Conservation (phyloP, 2,329 filamentous ascomycete species). For the Dothistroma septosporum region DNA sequence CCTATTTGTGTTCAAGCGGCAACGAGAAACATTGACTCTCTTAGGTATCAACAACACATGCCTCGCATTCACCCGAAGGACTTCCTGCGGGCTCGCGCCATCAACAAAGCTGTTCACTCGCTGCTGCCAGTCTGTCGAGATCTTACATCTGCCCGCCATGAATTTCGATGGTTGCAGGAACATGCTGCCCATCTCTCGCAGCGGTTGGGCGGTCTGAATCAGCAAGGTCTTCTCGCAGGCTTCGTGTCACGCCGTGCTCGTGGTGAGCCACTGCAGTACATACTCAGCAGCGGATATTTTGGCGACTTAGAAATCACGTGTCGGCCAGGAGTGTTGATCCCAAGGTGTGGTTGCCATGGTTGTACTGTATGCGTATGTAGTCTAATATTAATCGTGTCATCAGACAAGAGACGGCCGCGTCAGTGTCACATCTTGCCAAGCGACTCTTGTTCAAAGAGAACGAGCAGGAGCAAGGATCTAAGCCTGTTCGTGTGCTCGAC, state of each 20-base stretch:
- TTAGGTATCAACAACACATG: slow-evolving; percentile 21
- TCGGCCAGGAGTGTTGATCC: slow-evolving; percentile 74
- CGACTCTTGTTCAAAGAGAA: slow-evolving; percentile 25
- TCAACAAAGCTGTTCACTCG: slow-evolving; percentile 46
- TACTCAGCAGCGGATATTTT: slow-evolving; percentile 85
- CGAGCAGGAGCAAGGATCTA: slow-evolving; percentile 5
- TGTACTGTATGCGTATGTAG: background rate
- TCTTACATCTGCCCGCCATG: slow-evolving; percentile 60
- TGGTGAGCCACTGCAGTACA: slow-evolving; percentile 84
- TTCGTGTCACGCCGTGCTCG: slow-evolving; percentile 40
- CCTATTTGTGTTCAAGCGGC: background rate
- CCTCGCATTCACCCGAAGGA: slow-evolving; percentile 31
- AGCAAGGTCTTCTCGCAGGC: slow-evolving; percentile 28
- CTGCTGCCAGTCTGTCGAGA: slow-evolving; percentile 63
- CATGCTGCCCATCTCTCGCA: slow-evolving; percentile 40
- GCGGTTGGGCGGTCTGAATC: slow-evolving; percentile 20
- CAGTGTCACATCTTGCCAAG: slow-evolving; percentile 33
- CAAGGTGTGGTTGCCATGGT: slow-evolving; percentile 49
- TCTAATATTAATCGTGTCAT: slow-evolving; percentile 10
- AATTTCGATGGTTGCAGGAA: slow-evolving; percentile 69
- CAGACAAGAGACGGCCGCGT: slow-evolving; percentile 48
- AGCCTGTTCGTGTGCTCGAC: slow-evolving; percentile 65
- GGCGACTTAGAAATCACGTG: slow-evolving; percentile 76
- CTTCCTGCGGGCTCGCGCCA: slow-evolving; percentile 25
- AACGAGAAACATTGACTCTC: background rate